Percentiles rank a stretch among this genome's conserved stretches.
phyloP scores from a whole-genome alignment of 169 alveolate species.

The Plasmodium chabaudi region DNA sequence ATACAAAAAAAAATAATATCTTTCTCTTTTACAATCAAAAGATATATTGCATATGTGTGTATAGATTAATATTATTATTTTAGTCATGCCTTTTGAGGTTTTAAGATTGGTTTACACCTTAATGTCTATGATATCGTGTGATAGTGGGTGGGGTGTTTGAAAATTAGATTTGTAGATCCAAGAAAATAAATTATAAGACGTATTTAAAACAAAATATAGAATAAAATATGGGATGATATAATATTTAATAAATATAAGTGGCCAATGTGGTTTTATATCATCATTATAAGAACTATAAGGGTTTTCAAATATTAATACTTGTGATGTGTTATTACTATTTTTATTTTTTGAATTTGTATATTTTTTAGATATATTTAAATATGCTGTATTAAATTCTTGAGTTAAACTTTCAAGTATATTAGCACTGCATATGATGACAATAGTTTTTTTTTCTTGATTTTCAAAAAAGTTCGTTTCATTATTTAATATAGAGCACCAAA shows the following conservation, averaged over 20 bases:
- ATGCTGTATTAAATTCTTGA: slow-evolving; percentile 23
- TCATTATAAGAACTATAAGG: slow-evolving; percentile 57
- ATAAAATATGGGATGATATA: slow-evolving; percentile 54
- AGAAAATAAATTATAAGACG: slow-evolving; percentile 16
- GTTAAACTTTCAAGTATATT: slow-evolving; percentile 19
- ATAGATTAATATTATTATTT: too few relatives aligned
- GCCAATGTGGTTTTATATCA: slow-evolving; percentile 72
- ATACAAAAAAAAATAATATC: too few relatives aligned
- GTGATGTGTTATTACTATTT: not conserved
- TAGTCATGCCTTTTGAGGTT: too few relatives aligned
- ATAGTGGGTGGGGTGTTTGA: slow-evolving; percentile 2
- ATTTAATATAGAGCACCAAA: slow-evolving; percentile 61
- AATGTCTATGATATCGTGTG: slow-evolving; percentile 35
- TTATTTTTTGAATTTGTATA: slow-evolving; percentile 7
- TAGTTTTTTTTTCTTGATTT: slow-evolving; percentile 13
- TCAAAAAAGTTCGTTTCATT: slow-evolving; percentile 47
- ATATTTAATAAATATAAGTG: slow-evolving; percentile 56
- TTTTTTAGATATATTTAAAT: slow-evolving; percentile 13
- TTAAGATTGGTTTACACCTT: slow-evolving; percentile 10
- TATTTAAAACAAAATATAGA: slow-evolving; percentile 30
- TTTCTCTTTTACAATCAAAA: too few relatives aligned
- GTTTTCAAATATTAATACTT: slow-evolving; percentile 26
- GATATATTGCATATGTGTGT: too few relatives aligned
- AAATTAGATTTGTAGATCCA: slow-evolving; percentile 60
- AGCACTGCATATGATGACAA: slow-evolving; percentile 34